phyloP scores from a whole-genome alignment of 2,329 filamentous ascomycete species.

The Penicillium brevicompactum region DNA sequence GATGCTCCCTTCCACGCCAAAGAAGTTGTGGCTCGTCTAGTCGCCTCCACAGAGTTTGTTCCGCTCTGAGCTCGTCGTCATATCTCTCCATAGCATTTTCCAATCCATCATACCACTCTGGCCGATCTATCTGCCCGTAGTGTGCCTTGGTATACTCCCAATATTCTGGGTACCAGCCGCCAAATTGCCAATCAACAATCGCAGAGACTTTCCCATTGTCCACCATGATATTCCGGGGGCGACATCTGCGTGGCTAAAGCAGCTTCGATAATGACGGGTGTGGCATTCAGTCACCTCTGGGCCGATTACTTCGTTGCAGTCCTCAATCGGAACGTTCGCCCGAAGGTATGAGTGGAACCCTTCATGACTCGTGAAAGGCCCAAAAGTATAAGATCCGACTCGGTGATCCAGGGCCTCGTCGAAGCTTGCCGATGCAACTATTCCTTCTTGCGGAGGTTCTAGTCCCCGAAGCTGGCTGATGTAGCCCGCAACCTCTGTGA shows the following conservation, averaged over 20 bases:
- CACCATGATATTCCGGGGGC: conserved; percentile 1
- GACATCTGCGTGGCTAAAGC: neutral
- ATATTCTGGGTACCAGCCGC: conserved; percentile 4
- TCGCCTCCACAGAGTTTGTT: neutral
- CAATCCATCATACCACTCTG: conserved; percentile 1
- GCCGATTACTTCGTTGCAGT: neutral
- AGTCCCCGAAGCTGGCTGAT: neutral
- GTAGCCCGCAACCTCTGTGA: neutral
- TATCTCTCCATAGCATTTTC: neutral
- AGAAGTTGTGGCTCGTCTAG: neutral
- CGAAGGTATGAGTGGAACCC: neutral
- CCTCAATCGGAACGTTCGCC: neutral
- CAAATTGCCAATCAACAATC: conserved; percentile 2
- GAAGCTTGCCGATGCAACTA: neutral
- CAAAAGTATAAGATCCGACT: neutral
- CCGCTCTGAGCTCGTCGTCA: neutral
- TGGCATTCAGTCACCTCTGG: neutral
- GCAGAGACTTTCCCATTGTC: neutral
- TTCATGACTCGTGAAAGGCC: neutral
- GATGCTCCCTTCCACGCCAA: no score
- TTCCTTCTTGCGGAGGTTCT: neutral
- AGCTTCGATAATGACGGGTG: neutral
- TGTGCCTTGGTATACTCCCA: conserved; percentile 5
- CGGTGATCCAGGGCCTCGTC: neutral
- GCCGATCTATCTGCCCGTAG: neutral